Base-by-base conservation (phyloP, 352 stramenopile species). In the Pseudoperonospora humuli region DNA sequence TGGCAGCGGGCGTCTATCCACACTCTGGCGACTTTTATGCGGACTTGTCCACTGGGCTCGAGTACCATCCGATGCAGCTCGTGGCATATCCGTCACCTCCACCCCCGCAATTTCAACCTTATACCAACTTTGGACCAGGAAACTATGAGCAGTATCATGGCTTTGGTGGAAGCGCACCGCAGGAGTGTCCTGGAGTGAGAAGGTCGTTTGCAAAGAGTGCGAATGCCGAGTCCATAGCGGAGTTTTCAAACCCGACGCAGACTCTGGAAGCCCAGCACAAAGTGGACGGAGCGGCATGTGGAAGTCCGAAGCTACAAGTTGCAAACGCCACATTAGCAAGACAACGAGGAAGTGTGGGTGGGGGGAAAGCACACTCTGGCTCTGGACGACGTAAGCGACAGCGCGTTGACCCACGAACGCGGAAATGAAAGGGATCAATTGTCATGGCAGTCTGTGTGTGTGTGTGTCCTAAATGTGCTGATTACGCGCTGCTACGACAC, bases 331-430 rank as follows among this genome's bases (percentile, higher is more conserved):
- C 35, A 28, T 50, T 46, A 31, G 51, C 34, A 15, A 62, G 25
- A 26, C 45, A 55, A 28, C 54, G 58, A 54, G 44, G 48, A 19
- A 24, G 31, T 51, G 45, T 37, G 20, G 51, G 46, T 31, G 47
- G 57, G 3, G 48, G 54, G 1, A 68, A 68, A 44, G 13, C 45
- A 10, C 59, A 67, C 2, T 41, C 57, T 7, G 63, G 46, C 0
- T 64, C 74, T 15, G 71, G 76, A 21, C 69, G 70, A 39, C 71
- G 76, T 19, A 88, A 88, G 51, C 61, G 76, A 20, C 76, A 88
- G 48, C 73, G 76, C 25, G 45, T 88, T 19, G 76, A 86, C 38
- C 57, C 48, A 17, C 62, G 71, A 21, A 64, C 45, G 38, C 56
- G 61, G n/a, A 71, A 72, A 47, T 75, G 52, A 72, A n/a, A 24